Evolutionary conservation across 495 filamentous ascomycete genomes (phyloP), one percentile per base, ranked within the genome.

Genomic region (Pseudevernia furfuracea): DNA sequence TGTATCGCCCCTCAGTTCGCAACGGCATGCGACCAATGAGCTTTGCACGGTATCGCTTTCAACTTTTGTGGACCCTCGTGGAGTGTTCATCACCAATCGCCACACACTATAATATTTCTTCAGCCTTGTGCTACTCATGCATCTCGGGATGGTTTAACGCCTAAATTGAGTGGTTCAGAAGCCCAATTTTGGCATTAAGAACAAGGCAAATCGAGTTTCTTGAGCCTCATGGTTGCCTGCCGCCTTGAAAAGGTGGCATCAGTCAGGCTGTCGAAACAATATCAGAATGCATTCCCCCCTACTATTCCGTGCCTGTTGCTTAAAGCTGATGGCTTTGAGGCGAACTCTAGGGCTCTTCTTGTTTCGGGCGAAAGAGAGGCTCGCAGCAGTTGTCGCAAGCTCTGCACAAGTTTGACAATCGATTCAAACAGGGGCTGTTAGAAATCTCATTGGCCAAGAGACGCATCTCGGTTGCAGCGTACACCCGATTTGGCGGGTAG

Each of bases 151-250:
- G n/a, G 4, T 48, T 9, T 1, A 23, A 48, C 37, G 59, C 59
- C 23, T 11, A 4, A 2, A 0, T 39, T 15, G 5, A 19, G 21
- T 4, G 6, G n/a, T 3, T 8, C 1, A 19, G 36, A 61, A 28
- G 46, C 60, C 60, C 30, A 37, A 8, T 38, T 53, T 38, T 37
- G 60, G 32, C 25, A 39, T n/a, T n/a, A n/a, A n/a, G n/a, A n/a
- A n/a, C n/a, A n/a, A n/a, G 44, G 8, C n/a, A 53, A 12, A 25
- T 53, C 43, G 17, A 32, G n/a, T 21, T 37, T 25, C 17, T 30
- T 28, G 60, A 61, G 60, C 60, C 60, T 46, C 60, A 52, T 17
- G 15, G n/a, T 39, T 25, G n/a, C 55, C n/a, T n/a, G n/a, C n/a
- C n/a, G n/a, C n/a, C n/a, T n/a, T 58, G 36, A 37, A 25, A 48